Percentiles rank a stretch among this genome's conserved stretches.
Evolutionary conservation across 805 yeast species (phyloP).

Genomic region (Saccharomycopsis lassenensis): DNA sequence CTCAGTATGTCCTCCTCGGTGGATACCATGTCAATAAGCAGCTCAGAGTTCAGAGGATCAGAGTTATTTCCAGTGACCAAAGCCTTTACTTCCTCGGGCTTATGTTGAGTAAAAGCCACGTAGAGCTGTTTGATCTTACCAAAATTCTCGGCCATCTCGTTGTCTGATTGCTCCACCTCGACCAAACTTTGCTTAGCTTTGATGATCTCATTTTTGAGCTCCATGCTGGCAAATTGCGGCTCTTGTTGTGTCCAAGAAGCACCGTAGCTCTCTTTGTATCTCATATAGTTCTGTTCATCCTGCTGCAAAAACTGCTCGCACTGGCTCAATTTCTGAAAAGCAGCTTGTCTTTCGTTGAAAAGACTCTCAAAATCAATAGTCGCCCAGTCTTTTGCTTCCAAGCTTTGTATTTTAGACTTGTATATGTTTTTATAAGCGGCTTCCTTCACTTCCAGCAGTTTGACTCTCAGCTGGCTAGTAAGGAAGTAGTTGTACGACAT

Average conservation of each 20-base stretch:
- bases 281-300: slow-evolving; percentile 28
- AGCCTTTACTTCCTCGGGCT: too few species aligned
- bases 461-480: too few species aligned
- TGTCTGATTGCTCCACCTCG: slow-evolving; percentile 53
- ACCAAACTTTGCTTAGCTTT: slow-evolving; percentile 46
- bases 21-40: too few species aligned
- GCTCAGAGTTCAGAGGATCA: too few species aligned
- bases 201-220: slow-evolving; percentile 42
- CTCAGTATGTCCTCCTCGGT: too few species aligned
- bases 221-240: slow-evolving; percentile 26
- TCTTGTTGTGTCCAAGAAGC: slow-evolving; percentile 30
- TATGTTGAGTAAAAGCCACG: too few species aligned
- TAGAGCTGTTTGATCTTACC: slow-evolving; percentile 19
- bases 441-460: too few species aligned
- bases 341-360: slow-evolving; percentile 26
- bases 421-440: too few species aligned
- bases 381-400: too few species aligned
- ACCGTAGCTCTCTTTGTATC: slow-evolving; percentile 28
- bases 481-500: too few species aligned
- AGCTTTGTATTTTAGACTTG: too few species aligned
- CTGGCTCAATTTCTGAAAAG: slow-evolving; percentile 27
- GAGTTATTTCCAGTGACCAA: too few species aligned
- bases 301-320: slow-evolving; percentile 26
- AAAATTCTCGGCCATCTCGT: slow-evolving; percentile 32
- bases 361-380: slow-evolving; percentile 25